Conservation (phyloP, 306 rosid genomes). For the Vigna reflexopilosa region DNA sequence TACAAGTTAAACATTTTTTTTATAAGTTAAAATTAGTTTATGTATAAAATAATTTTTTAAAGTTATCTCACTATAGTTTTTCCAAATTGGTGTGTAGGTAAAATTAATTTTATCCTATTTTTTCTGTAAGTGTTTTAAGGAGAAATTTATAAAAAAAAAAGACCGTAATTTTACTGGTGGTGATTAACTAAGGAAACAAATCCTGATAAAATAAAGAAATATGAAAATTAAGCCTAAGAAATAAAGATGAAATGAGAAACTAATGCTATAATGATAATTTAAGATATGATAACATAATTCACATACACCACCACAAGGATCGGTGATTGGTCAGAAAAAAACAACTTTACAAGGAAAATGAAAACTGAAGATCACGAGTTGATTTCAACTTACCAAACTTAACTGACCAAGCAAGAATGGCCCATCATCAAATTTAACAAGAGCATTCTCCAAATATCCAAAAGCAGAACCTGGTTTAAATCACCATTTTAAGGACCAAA, state of each 20-base stretch:
- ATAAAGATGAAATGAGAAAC: not conserved
- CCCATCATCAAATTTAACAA: conserved; percentile 73
- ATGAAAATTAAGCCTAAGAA: no score
- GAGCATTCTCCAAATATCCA: conserved; percentile 82
- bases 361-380: not conserved
- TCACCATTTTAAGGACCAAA: not conserved
- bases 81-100: no score
- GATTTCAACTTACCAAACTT: conserved; percentile 65
- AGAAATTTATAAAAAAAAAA: no score
- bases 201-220: not conserved
- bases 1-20: no score
- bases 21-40: no score
- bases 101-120: no score
- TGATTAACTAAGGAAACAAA: no score
- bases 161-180: no score
- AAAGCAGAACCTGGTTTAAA: conserved; percentile 59
- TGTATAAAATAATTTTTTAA: no score
- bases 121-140: no score
- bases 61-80: no score
- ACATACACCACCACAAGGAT: not conserved
- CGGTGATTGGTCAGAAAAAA: not conserved
- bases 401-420: conserved; percentile 79
- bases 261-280: not conserved
- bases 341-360: not conserved
- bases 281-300: not conserved